A percentile compares a stretch with the other conserved stretches of the same genome.
Conservation (phyloP, 352 stramenopile genomes). For the Discostella stelligera region DNA sequence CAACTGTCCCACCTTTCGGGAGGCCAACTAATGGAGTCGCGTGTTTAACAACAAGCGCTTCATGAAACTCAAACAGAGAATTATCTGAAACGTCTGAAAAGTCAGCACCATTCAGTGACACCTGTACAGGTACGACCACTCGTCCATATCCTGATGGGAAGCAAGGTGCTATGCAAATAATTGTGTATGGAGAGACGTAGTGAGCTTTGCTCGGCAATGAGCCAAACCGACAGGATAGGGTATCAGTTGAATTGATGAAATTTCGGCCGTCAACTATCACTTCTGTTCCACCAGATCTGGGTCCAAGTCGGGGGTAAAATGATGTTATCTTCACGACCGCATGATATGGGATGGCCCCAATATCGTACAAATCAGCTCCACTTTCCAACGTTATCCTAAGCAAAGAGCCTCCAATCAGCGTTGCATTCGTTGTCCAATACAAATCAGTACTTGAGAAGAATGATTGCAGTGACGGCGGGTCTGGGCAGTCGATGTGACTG, state of each 20-base stretch:
- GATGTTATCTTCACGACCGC: conserved; percentile 18
- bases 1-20: conserved; percentile 11
- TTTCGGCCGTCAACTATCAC: conserved; percentile 32
- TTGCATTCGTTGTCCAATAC: conserved; percentile 29
- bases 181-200: conserved; percentile 25
- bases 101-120: conserved; percentile 39
- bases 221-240: conserved; percentile 28
- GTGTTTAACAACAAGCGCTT: conserved; percentile 26
- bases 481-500: conserved; percentile 28
- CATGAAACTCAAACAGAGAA: conserved; percentile 33
- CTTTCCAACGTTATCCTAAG: conserved; percentile 21
- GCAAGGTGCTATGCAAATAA: conserved; percentile 30
- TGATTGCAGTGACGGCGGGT: conserved; percentile 16
- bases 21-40: conserved; percentile 25
- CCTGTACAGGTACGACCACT: conserved; percentile 5
- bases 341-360: conserved; percentile 15
- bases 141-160: conserved; percentile 24
- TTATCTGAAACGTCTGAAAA: conserved; percentile 9
- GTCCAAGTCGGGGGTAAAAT: conserved; percentile 19
- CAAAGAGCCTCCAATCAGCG: conserved; percentile 13
- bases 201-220: conserved; percentile 7
- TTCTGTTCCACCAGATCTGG: conserved; percentile 29
- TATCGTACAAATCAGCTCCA: conserved; percentile 12
- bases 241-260: conserved; percentile 16
- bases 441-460: conserved; percentile 27